Conservation (phyloP, 495 filamentous ascomycete genomes). For the Parmelia sp. region DNA sequence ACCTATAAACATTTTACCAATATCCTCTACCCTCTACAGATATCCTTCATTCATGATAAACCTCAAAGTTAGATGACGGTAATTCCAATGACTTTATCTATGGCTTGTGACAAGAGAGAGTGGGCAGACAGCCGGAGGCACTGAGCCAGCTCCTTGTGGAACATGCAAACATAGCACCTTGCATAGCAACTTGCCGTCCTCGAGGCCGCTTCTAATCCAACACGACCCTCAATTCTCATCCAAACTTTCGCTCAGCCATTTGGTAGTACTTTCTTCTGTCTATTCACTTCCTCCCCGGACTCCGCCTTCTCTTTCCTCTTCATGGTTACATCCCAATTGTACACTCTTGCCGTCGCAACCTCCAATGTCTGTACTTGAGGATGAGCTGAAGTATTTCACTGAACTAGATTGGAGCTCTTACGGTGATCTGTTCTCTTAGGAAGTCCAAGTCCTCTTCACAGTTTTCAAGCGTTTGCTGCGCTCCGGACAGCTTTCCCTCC, state of each 20-base stretch:
- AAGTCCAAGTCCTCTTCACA: slow-evolving; percentile 98
- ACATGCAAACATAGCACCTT: not conserved
- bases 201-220: not conserved
- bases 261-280: slow-evolving; percentile 15
- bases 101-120: not conserved
- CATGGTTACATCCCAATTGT: slow-evolving; percentile 96
- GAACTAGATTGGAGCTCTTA: slow-evolving; percentile 36
- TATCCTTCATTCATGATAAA: too few relatives aligned
- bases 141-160: not conserved
- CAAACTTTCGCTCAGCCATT: slow-evolving; percentile 7
- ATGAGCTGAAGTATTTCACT: slow-evolving; percentile 26
- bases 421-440: slow-evolving; percentile 91
- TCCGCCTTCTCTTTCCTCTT: slow-evolving; percentile 84
- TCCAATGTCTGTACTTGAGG: slow-evolving; percentile 70
- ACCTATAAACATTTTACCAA: too few relatives aligned
- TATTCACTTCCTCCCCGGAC: slow-evolving; percentile 41
- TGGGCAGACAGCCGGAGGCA: not conserved
- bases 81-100: too few relatives aligned
- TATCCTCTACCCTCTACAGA: too few relatives aligned
- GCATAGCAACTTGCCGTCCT: not conserved
- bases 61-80: too few relatives aligned
- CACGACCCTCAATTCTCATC: not conserved
- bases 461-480: slow-evolving; percentile 67
- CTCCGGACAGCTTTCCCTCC: slow-evolving; percentile 67
- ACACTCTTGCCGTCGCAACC: slow-evolving; percentile 92